Base-by-base conservation (phyloP, 2,329 filamentous ascomycete species). In the Fusarium coicis region DNA sequence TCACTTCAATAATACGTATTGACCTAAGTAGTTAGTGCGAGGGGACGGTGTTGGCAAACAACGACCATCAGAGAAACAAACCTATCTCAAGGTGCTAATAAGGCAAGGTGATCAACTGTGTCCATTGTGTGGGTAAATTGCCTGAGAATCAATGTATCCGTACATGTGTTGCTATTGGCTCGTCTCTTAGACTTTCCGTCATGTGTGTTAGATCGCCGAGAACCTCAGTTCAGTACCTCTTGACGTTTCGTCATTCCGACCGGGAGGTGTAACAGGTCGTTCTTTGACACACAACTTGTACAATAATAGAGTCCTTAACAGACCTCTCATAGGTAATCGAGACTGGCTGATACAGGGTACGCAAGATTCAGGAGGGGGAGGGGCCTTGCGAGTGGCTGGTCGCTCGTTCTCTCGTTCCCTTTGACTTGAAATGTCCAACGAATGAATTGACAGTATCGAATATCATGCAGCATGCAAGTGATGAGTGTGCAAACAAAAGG, bases 401-500 rank as follows among this genome's bases (percentile, higher is more conserved):
- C 19, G 14, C 28, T 49, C 42, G 28, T 40, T 53, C 46, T 61
- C 37, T 47, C 40, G 14, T 36, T 46, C 18, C 28, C 18, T 34
- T 32, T 47, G 44, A 18, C 32, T 16, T 57, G 36, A 30, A 49
- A 37, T 44, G 34, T 36, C 36, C 28, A 32, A 49, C 28, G 28
- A 34, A 64, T 42, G 46, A 49, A 52, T 53, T 59, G 36, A 49
- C 21, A 57, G 42, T 43, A 44, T 36, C 36, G 39, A 44, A 64
- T 64, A 50, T 49, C 58, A 58, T 60, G 54, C 69, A 73, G 50
- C 28, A 65, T 70, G 55, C 58, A 69, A 56, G 69, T 54, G 28
- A 72, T 69, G 46, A 50, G 19, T 57, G 55, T 52, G 46, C 26
- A 46, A 56, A 55, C 54, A 66, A 54, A 26, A 63, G 26, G 21